phyloP scores from a whole-genome alignment of 2,329 filamentous ascomycete genomes.

The Fusarium domesticum region DNA sequence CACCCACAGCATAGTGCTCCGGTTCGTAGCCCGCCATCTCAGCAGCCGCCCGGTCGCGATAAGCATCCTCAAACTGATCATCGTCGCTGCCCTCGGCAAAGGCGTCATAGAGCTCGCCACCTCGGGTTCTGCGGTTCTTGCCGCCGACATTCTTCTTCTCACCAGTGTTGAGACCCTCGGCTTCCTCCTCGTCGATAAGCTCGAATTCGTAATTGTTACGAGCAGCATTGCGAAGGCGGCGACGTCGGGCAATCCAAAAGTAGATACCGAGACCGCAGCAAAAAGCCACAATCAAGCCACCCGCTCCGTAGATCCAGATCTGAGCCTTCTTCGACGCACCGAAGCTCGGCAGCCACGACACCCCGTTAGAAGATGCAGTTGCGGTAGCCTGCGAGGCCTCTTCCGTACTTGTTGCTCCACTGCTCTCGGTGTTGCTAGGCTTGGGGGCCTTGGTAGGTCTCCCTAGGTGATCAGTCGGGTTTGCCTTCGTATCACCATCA shows the following conservation, averaged over 20 bases:
- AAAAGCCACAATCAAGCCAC: constrained; percentile 82
- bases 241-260: constrained; percentile 75
- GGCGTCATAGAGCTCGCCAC: constrained; percentile 93
- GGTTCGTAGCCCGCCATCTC: constrained; percentile 35
- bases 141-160: constrained; percentile 45
- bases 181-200: constrained; percentile 80
- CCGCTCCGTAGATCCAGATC: constrained; percentile 87
- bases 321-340: constrained; percentile 83
- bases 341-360: constrained; percentile 89
- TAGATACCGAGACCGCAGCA: constrained; percentile 77
- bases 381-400: constrained; percentile 37
- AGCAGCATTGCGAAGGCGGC: constrained; percentile 68
- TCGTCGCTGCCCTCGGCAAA: constrained; percentile 85
- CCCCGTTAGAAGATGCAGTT: constrained; percentile 64
- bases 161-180: constrained; percentile 50
- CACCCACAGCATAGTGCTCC: constrained; percentile 51
- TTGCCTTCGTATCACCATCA: constrained; percentile 40
- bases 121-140: constrained; percentile 55
- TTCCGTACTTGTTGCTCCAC: constrained; percentile 30
- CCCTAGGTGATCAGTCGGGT: constrained; percentile 62
- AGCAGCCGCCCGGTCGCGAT: constrained; percentile 39
- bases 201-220: constrained; percentile 92
- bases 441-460: constrained; percentile 55
- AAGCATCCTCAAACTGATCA: constrained; percentile 47
- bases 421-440: constrained; percentile 33